A percentile compares a stretch with the other conserved stretches of the same genome.
phyloP scores from a whole-genome alignment of 306 rosid species.

The Arachis stenosperma region DNA sequence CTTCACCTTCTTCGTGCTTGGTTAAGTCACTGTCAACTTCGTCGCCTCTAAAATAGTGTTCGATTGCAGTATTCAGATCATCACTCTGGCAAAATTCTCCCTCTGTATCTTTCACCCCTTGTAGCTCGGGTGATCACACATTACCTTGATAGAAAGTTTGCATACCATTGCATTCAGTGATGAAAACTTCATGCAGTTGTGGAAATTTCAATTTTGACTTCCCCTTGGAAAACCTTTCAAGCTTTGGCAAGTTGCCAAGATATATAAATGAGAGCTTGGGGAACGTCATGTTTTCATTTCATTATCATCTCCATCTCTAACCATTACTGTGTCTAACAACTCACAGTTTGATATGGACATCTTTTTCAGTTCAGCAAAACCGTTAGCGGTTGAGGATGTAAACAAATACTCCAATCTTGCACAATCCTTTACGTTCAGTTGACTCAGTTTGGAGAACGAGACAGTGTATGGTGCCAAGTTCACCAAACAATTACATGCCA shows the following conservation, averaged over 20 bases:
- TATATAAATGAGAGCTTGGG: background rate
- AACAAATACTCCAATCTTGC: slow-evolving; percentile 3
- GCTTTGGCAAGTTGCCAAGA: background rate
- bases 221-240: slow-evolving; percentile 22
- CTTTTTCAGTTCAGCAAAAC: background rate
- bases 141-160: background rate
- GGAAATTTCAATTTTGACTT: slow-evolving; percentile 1
- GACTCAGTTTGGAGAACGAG: slow-evolving; percentile 8
- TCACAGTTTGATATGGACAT: background rate
- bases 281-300: background rate
- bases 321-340: background rate
- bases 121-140: background rate
- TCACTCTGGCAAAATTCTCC: background rate
- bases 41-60: background rate
- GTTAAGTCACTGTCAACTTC: background rate
- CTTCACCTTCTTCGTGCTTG: too few species aligned
- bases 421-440: background rate
- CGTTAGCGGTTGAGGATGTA: slow-evolving; percentile 19
- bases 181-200: background rate
- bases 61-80: background rate
- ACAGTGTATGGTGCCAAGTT: slow-evolving; percentile 6
- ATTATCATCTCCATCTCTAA: background rate
- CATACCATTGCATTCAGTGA: background rate
- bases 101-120: background rate
- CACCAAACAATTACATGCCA: background rate